phyloP scores from a whole-genome alignment of 1,284 basidiomycete genomes.

The Gymnopus androsaceus region DNA sequence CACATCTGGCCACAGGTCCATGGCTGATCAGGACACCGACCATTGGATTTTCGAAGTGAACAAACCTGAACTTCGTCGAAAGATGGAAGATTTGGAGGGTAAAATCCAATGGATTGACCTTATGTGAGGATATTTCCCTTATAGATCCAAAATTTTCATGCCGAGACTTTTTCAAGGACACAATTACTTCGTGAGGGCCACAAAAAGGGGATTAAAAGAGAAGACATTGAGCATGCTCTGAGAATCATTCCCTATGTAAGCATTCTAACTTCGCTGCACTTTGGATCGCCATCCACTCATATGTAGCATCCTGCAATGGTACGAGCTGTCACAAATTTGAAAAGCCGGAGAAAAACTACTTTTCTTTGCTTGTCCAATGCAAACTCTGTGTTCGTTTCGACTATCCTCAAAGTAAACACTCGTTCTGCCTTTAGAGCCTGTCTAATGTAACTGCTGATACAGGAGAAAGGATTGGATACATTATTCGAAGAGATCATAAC shows the following conservation, averaged over 20 bases:
- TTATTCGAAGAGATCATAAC: constrained; percentile 89
- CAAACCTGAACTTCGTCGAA: constrained; percentile 80
- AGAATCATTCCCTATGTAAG: constrained; percentile 85
- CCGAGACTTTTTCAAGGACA: constrained; percentile 60
- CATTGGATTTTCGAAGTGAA: constrained; percentile 95
- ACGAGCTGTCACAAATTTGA: constrained; percentile 80
- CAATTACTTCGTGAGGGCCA: constrained; percentile 74
- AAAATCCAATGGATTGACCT: constrained; percentile 92
- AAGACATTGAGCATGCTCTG: constrained; percentile 80
- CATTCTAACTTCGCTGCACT: background rate
- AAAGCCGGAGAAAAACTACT: constrained; percentile 68
- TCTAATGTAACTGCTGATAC: constrained; percentile 1
- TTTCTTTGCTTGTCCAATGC: constrained; percentile 94
- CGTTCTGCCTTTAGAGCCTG: background rate
- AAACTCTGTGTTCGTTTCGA: constrained; percentile 90
- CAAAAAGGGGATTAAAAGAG: constrained; percentile 64
- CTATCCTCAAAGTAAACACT: constrained; percentile 74
- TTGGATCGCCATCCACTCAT: too few species aligned
- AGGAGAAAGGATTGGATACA: constrained; percentile 74
- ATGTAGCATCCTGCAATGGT: constrained; percentile 98
- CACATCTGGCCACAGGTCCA: constrained; percentile 56
- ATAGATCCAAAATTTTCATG: background rate
- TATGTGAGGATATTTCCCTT: constrained; percentile 77
- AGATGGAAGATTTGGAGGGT: constrained; percentile 74
- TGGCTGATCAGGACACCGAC: constrained; percentile 96